Base-by-base conservation (phyloP, 2,329 filamentous ascomycete species). In the Pseudocercospora macadamiae region DNA sequence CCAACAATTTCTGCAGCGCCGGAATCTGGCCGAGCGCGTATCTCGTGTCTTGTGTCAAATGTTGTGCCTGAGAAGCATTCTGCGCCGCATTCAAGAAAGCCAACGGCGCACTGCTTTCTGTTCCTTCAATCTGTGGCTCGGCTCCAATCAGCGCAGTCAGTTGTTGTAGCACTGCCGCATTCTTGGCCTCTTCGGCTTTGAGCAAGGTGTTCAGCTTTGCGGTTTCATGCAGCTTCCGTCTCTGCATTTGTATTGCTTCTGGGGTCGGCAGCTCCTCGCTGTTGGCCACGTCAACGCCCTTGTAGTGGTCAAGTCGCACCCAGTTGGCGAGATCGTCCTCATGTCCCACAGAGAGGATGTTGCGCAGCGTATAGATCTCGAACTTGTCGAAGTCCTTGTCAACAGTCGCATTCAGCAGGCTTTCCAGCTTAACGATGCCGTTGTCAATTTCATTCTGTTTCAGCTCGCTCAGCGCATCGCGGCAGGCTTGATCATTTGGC, bases 11-110 rank as follows among this genome's bases (percentile, higher is more conserved):
- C 59, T 90, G 86, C 45, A 99, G 80, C 0, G 91, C 86, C 25
- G 91, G 90, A 18, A 97, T 80, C 72, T 97, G 93, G 2, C 89
- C 89, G 18, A 96, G 81, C 0, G 90, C 87, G 73, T 97, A 96
- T 14, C 86, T 83, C 0, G 89, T 84, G 16, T 89, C 90, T 3
- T 89, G 91, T 9, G 84, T 83, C 25, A 92, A 79, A 9, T 88
- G 54, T 76, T 81, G 61, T 76, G 80, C 58, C 76, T 70, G 42
- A 70, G 73, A 25, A 69, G 75, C 52, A 71, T 71, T 74, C 67
- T 68, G 75, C 57, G 64, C 70, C 71, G 58, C 83, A 61, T 82
- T 81, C 47, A 88, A 75, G 72, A 88, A 86, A 1, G 84, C 82
- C 62, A 87, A 76, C 30, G 82, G 61, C 64, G 67, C 55, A 71